Evolutionary conservation across 2,329 filamentous ascomycete species (phyloP), one percentile per base, ranked within the genome.

Genomic region (Alternaria sp.): DNA sequence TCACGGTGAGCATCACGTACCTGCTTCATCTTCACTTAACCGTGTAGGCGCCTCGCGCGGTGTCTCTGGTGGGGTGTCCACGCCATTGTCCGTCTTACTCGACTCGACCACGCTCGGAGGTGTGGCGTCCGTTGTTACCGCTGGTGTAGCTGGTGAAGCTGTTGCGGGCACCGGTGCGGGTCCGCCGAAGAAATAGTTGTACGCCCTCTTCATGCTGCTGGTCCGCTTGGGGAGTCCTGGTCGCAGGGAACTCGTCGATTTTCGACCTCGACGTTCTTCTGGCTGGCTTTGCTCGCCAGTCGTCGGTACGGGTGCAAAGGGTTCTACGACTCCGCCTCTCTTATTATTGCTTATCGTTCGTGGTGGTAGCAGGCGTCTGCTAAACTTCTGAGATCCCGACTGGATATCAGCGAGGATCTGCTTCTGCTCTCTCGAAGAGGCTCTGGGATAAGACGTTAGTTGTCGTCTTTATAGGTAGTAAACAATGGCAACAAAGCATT

Each of bases 181-280:
- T 42, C 68, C 70, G 47, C 76, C 76, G 59, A 79, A 79, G 52
- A 79, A 78, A 61, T 78, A 79, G 65, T 78, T 77, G 70, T 79
- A 79, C 9, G 76, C 76, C 58, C 77, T 70, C 62, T 72, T 71
- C 77, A 79, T 79, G 51, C 75, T 79, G 77, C 72, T 76, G 26
- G 69, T 74, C 28, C 76, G 73, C 58, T 76, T 77, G 57, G 74
- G 75, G 20, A 77, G 65, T 63, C 70, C 70, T n/a, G 75, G 75
- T 49, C 75, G 72, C 51, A 63, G 59, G 48, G 70, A 69, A 38
- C 44, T 71, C 11, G 71, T 70, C 32, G 75, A 77, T 58, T 71
- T 73, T 20, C 76, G 75, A 57, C 75, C 74, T 69, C 73, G 62
- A 48, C 73, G 69, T 43, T 75, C 71, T 57, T 75, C 70, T 48